Evolutionary conservation across 208 protist species (phyloP).

Genomic region (Naegleria fowleri): DNA sequence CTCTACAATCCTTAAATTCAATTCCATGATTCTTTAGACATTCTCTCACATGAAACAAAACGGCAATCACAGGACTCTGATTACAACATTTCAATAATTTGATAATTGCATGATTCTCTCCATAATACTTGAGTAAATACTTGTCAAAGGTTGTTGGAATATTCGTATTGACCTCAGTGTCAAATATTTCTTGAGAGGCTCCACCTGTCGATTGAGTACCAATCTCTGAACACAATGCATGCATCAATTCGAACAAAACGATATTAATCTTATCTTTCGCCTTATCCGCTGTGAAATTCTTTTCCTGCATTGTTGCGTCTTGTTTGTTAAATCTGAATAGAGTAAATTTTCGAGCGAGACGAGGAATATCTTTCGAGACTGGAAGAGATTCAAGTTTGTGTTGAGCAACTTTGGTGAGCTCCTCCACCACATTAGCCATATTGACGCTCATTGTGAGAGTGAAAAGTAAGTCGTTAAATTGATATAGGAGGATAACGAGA

Average conservation of each 20-base stretch:
- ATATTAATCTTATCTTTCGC: neutral
- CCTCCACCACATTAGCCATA: neutral
- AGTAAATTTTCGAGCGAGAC: neutral
- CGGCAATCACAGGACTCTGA: neutral
- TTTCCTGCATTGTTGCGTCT: neutral
- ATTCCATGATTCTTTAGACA: neutral
- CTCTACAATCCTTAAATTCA: slow-evolving; percentile 18
- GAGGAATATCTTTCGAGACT: neutral
- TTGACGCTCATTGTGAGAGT: neutral
- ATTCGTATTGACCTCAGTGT: neutral
- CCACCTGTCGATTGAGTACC: too few relatives aligned
- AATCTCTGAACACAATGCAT: neutral
- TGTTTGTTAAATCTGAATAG: neutral
- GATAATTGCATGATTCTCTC: neutral
- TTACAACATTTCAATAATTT: slow-evolving; percentile 1
- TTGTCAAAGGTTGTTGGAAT: neutral
- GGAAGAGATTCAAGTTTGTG: neutral
- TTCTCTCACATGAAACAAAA: neutral
- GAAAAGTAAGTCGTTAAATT: too few relatives aligned
- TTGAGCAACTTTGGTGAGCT: neutral
- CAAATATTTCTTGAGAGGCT: neutral
- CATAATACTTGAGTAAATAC: slow-evolving; percentile 1
- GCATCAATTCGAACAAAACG: neutral
- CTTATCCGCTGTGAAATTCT: neutral
- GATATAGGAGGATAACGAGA: too few relatives aligned